A percentile compares a stretch with the other conserved stretches of the same genome.
Evolutionary conservation across 140 eudicot species (phyloP).

Genomic region (Flaveria floridana): DNA sequence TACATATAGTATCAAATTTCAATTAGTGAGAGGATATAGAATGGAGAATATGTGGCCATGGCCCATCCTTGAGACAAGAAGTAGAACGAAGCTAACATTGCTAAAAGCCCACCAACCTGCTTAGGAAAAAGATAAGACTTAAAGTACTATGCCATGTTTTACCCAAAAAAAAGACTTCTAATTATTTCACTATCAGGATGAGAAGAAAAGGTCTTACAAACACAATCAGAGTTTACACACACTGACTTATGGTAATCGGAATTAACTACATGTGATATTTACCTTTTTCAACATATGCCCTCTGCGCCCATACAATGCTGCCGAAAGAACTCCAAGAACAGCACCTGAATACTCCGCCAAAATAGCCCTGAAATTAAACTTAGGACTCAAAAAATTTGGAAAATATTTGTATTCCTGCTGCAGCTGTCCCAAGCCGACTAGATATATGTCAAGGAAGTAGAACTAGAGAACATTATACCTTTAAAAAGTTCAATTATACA

Average conservation of each 20-base stretch:
- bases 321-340: constrained; percentile 91
- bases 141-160: neutral
- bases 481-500: neutral
- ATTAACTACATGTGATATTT: constrained; percentile 3
- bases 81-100: constrained; percentile 85
- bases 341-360: constrained; percentile 95
- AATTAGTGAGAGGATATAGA: constrained; percentile 60
- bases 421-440: neutral
- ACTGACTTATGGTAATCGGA: neutral
- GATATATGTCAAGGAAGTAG: constrained; percentile 14
- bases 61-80: constrained; percentile 98
- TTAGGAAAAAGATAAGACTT: constrained; percentile 16
- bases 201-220: constrained; percentile 10
- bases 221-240: constrained; percentile 4
- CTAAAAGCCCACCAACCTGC: constrained; percentile 90
- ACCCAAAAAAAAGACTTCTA: neutral
- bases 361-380: constrained; percentile 58
- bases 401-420: neutral
- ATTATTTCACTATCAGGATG: neutral
- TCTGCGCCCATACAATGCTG: constrained; percentile 72
- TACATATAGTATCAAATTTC: neutral
- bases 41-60: constrained; percentile 70
- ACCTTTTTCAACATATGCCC: constrained; percentile 85
- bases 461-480: neutral
- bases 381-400: neutral